Evolutionary conservation across 2,329 filamentous ascomycete species (phyloP).

Genomic region (Diaporthe citri): DNA sequence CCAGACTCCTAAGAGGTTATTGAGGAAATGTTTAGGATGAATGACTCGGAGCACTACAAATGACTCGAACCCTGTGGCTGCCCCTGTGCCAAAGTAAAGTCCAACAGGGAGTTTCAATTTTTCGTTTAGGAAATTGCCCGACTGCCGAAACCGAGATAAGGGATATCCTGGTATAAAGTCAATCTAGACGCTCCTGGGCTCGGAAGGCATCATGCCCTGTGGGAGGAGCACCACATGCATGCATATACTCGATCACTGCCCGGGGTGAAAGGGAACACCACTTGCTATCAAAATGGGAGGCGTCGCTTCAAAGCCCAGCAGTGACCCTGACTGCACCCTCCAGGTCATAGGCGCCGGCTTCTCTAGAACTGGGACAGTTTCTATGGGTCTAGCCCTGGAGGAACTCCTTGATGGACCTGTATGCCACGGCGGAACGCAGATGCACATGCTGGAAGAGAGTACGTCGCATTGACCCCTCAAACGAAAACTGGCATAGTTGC

Average conservation of each 20-base stretch:
- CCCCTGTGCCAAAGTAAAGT: not conserved
- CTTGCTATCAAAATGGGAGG: not conserved
- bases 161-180: not conserved
- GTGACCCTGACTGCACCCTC: not conserved
- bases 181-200: not conserved
- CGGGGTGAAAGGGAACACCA: not conserved
- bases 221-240: not conserved
- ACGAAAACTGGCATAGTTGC: not conserved
- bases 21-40: not conserved
- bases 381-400: slow-evolving; percentile 21
- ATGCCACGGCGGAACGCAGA: slow-evolving; percentile 9
- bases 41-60: not conserved
- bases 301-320: slow-evolving; percentile 23
- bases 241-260: too few species aligned
- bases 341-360: slow-evolving; percentile 28
- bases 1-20: too few species aligned
- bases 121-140: not conserved
- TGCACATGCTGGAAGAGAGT: slow-evolving; percentile 21
- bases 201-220: too few species aligned
- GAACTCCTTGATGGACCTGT: slow-evolving; percentile 21
- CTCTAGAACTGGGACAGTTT: slow-evolving; percentile 8
- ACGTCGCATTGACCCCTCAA: not conserved
- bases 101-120: not conserved
- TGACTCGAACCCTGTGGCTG: not conserved
- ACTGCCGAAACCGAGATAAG: slow-evolving; percentile 20